Evolutionary conservation across 768 basidiomycete species (phyloP), one percentile per base, ranked within the genome.

Genomic region (Tricholoma hemisulphureum): DNA sequence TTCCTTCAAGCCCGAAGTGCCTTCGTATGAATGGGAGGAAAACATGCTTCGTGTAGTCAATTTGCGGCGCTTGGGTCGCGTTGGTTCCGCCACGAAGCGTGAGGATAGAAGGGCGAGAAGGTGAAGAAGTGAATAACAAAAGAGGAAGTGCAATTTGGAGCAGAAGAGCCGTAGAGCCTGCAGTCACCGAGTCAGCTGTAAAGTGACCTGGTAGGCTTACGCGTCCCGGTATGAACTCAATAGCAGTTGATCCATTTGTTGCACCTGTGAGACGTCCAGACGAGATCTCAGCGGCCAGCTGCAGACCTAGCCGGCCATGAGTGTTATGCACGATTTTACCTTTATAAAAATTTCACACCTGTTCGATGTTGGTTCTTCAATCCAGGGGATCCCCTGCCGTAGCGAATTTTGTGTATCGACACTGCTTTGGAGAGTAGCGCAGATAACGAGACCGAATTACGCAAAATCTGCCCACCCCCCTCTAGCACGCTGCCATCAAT

Each of bases 301-400:
- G 77, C 34, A 91, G 72, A 2, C 90, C 89, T 90, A 58, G 13
- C 43, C 34, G 20, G 41, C 37, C n/a, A n/a, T n/a, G n/a, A n/a
- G n/a, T n/a, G n/a, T n/a, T n/a, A n/a, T n/a, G n/a, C n/a, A n/a
- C n/a, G n/a, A n/a, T n/a, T n/a, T n/a, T 32, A 28, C 51, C 45
- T 13, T 24, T 11, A 57, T 21, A 37, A 43, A 7, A 29, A 23
- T 65, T 71, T 48, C 46, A 16, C 55, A 83, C 88, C 89, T 62
- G 86, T 81, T 50, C 82, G 82, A 68, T 92, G 90, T 64, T 93
- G 89, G 48, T 82, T 83, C 65, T 81, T 88, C 34, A 92, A 73
- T 1, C 89, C 90, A 14, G 87, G 84, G 16, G 81, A 82, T 31
- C 58, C 77, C 50, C 90, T 78, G 23, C 77, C 77, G 49, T 72